A percentile compares a stretch with the other conserved stretches of the same genome.
Evolutionary conservation across 306 rosid species (phyloP).

Genomic region (Medicago arabica): DNA sequence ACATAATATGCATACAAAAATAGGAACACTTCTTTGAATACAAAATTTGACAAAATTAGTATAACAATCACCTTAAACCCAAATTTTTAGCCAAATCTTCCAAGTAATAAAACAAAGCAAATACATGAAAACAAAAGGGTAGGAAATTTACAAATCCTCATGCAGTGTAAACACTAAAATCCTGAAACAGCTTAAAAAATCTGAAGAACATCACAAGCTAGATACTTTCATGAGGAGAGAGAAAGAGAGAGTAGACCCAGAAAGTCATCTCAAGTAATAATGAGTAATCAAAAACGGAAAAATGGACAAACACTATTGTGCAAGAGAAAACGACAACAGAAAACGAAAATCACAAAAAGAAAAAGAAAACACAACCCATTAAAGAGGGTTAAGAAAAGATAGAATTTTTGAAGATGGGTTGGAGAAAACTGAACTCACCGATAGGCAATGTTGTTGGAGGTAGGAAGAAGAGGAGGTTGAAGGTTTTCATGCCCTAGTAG

Average conservation of each 20-base stretch:
- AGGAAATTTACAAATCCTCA: constrained; percentile 30
- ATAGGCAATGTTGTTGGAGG: constrained; percentile 74
- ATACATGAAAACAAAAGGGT: constrained; percentile 14
- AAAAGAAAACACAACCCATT: constrained; percentile 43
- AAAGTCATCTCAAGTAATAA: constrained; percentile 35
- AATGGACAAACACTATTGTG: constrained; percentile 38
- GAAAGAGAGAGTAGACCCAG: constrained; percentile 32
- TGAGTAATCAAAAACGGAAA: constrained; percentile 33
- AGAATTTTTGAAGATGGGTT: constrained; percentile 14
- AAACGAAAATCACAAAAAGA: constrained; percentile 27
- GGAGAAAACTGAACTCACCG: constrained; percentile 67
- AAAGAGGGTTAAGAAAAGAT: constrained; percentile 37
- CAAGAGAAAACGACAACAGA: constrained; percentile 36
- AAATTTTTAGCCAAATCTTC: constrained; percentile 5
- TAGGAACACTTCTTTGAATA: constrained; percentile 33
- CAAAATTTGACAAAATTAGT: constrained; percentile 15
- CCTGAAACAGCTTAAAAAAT: too few species aligned
- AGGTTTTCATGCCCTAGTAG: constrained; percentile 85
- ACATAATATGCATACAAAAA: background rate
- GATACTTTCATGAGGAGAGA: constrained; percentile 14
- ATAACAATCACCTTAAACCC: constrained; percentile 5
- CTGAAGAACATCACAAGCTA: too few species aligned
- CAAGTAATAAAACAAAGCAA: constrained; percentile 22
- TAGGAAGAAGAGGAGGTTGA: constrained; percentile 52
- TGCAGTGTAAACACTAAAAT: background rate